Evolutionary conservation across 2,329 filamentous ascomycete genomes (phyloP), one percentile per base, ranked within the genome.

Genomic region (Dactylellina haptotyla): DNA sequence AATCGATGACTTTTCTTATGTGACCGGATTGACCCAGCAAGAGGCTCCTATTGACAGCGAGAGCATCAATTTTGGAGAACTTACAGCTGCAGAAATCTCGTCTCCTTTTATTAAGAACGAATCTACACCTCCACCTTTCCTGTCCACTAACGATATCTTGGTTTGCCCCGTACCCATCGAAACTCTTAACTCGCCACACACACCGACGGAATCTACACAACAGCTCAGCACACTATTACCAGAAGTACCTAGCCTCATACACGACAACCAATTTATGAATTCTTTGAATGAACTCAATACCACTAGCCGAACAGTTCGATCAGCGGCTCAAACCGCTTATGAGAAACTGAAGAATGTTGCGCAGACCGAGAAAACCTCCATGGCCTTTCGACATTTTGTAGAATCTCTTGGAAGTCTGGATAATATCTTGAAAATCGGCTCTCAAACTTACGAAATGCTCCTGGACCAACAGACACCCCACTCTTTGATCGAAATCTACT

Each of bases 401-500:
- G 54, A 62, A 18, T 73, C 69, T 4, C 43, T 73, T 45, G 61
- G 54, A 48, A 66, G 61, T 48, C 23, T 73, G 3, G 69, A 73
- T 23, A 56, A 73, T 16, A 73, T 73, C 46, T 26, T 73, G 9
- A 66, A 46, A 16, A 73, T 62, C 28, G 69, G 69, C 2, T 73
- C 69, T 5, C 69, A 73, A 26, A 73, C 69, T 23, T 73, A 41
- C 18, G 69, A 73, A 25, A 65, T 66, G 61, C 54, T 73, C 8
- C 26, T 73, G 25, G 69, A 73, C 23, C 69, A 73, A 25, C 51
- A 66, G 39, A 73, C 69, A 3, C 69, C 69, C 26, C 61, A 66
- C 30, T 66, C 61, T n/a, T 54, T 73, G 16, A 66, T 61, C 28
- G 53, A 73, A 61, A 73, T 73, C n/a, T 73, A 73, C 48, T 73